Conservation (phyloP, 148 eudicot genomes). For the Salicornia ramosissima region DNA sequence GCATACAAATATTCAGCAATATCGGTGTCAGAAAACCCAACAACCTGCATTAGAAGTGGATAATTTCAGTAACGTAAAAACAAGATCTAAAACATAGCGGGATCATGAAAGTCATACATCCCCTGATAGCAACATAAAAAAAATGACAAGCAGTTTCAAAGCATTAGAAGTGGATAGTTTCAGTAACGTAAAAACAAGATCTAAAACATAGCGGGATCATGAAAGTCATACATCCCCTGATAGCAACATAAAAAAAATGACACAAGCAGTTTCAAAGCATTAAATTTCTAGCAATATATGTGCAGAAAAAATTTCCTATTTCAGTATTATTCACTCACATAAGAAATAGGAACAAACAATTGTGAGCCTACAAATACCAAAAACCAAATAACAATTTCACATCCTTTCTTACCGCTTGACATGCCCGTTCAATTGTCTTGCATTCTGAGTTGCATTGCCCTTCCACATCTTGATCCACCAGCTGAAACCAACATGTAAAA, state of each 20-base stretch:
- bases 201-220: too few relatives aligned
- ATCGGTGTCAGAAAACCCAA: slow-evolving; percentile 91
- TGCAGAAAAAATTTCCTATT: background rate
- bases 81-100: background rate
- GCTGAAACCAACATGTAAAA: slow-evolving; percentile 37
- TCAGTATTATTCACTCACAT: background rate
- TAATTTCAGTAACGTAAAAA: background rate
- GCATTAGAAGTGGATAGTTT: too few relatives aligned
- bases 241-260: too few relatives aligned
- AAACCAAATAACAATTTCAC: background rate
- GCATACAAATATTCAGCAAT: slow-evolving; percentile 76
- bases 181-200: too few relatives aligned
- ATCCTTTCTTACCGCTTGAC: slow-evolving; percentile 65
- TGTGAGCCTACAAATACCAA: background rate
- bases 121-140: too few relatives aligned
- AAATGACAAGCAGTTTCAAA: too few relatives aligned
- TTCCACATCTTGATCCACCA: slow-evolving; percentile 82
- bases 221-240: too few relatives aligned
- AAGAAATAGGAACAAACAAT: background rate
- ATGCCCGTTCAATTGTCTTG: slow-evolving; percentile 95
- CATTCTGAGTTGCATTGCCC: slow-evolving; percentile 89
- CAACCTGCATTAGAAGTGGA: slow-evolving; percentile 43
- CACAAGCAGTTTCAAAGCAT: too few relatives aligned
- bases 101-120: too few relatives aligned
- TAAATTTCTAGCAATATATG: background rate